phyloP scores from a whole-genome alignment of 2,329 filamentous ascomycete species.

The Purpureocillium takamizusanense region DNA sequence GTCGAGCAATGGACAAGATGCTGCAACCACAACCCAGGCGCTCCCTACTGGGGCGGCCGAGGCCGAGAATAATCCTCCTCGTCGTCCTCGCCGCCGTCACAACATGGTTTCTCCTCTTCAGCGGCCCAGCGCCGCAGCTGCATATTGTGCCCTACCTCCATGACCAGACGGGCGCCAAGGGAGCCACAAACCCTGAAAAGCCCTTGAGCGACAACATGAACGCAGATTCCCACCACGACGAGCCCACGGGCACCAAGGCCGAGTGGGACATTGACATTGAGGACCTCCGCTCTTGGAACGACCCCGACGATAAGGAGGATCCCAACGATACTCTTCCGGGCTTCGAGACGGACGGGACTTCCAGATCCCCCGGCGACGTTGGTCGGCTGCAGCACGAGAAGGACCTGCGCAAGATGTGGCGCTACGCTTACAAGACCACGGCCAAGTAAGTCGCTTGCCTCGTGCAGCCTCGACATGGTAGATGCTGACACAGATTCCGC shows the following conservation, averaged over 20 bases:
- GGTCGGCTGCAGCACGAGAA: constrained; percentile 28
- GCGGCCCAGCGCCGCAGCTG: constrained; percentile 20
- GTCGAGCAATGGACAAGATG: constrained; percentile 20
- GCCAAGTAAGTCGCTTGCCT: constrained; percentile 25
- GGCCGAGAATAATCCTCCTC: constrained; percentile 32
- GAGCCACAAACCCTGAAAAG: neutral
- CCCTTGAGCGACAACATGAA: neutral
- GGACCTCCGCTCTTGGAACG: constrained; percentile 25
- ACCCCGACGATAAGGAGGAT: constrained; percentile 24
- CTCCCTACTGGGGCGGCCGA: constrained; percentile 22
- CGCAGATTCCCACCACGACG: constrained; percentile 5
- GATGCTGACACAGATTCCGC: neutral
- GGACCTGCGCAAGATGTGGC: constrained; percentile 32
- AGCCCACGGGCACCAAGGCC: constrained; percentile 9
- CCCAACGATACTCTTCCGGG: constrained; percentile 24
- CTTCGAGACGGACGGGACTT: constrained; percentile 26
- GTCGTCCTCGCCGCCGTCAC: constrained; percentile 27
- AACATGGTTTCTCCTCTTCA: constrained; percentile 35
- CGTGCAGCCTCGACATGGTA: constrained; percentile 1
- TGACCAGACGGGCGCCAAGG: constrained; percentile 1
- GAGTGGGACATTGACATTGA: constrained; percentile 25
- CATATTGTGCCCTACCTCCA: constrained; percentile 24
- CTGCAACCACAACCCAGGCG: constrained; percentile 19
- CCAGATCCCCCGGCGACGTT: constrained; percentile 20
- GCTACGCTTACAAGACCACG: constrained; percentile 29